Evolutionary conservation across 1,139 yeast species (phyloP).

Genomic region (Suhomyces maxii): DNA sequence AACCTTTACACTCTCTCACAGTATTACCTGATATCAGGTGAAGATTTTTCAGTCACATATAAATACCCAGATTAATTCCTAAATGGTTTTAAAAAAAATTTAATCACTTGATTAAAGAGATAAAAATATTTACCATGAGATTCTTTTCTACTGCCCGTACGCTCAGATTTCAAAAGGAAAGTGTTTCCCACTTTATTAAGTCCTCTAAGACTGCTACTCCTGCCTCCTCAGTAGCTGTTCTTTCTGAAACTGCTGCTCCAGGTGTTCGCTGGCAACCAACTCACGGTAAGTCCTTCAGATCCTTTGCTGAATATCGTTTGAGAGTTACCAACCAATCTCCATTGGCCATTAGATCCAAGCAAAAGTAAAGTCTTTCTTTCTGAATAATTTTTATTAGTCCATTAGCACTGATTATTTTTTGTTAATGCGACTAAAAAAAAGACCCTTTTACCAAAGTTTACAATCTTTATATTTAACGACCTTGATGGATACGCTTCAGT

Average conservation of each 20-base stretch:
- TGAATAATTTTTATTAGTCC: neutral
- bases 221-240: slow-evolving; percentile 9
- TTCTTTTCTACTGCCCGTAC: slow-evolving; percentile 15
- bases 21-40: slow-evolving; percentile 5
- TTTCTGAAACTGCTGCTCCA: slow-evolving; percentile 12
- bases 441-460: no score
- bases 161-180: slow-evolving; percentile 24
- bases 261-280: slow-evolving; percentile 38
- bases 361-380: slow-evolving; percentile 1
- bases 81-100: neutral
- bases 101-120: neutral
- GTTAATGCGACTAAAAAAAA: no score
- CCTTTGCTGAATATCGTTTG: slow-evolving; percentile 58
- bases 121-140: slow-evolving; percentile 9
- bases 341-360: slow-evolving; percentile 30
- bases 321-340: slow-evolving; percentile 54
- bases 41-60: slow-evolving; percentile 5
- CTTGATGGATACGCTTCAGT: neutral
- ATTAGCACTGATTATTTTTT: no score
- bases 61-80: slow-evolving; percentile 1
- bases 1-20: neutral
- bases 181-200: slow-evolving; percentile 25
- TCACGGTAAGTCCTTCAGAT: slow-evolving; percentile 44
- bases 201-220: slow-evolving; percentile 21
- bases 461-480: neutral